phyloP scores from a whole-genome alignment of 139 green algal genomes.

The Haematococcus lacustris region DNA sequence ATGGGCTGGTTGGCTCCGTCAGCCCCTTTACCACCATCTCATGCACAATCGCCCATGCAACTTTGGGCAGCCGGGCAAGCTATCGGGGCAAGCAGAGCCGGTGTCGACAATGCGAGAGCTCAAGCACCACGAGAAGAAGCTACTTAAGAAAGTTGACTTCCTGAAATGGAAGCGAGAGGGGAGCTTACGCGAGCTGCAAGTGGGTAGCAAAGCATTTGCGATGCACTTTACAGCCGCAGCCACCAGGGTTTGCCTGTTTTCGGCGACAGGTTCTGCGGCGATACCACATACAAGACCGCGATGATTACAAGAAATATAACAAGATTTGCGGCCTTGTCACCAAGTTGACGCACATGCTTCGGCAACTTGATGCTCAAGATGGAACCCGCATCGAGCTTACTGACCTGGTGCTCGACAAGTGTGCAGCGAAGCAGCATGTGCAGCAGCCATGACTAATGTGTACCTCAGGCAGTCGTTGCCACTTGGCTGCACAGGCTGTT shows the following conservation, averaged over 20 bases:
- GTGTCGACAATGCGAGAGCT: constrained; percentile 79
- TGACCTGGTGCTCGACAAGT: constrained; percentile 93
- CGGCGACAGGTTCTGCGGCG: constrained; percentile 91
- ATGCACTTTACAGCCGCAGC: too few relatives aligned
- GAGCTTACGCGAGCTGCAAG: constrained; percentile 85
- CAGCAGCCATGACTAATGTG: too few relatives aligned
- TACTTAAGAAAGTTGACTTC: constrained; percentile 98
- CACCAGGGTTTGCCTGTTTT: too few relatives aligned
- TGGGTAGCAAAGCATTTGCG: too few relatives aligned
- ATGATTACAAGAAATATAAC: constrained; percentile 98
- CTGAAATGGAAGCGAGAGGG: constrained; percentile 92
- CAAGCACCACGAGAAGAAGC: constrained; percentile 93
- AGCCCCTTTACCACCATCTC: too few relatives aligned
- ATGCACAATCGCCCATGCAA: too few relatives aligned
- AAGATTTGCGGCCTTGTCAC: constrained; percentile 83
- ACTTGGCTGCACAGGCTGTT: too few relatives aligned
- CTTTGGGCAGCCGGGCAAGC: too few relatives aligned
- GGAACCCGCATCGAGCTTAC: constrained; percentile 84
- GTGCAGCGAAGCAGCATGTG: constrained; percentile 8
- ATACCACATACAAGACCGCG: constrained; percentile 93
- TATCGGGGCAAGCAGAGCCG: neutral
- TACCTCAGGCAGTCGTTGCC: too few relatives aligned
- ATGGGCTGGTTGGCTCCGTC: too few relatives aligned
- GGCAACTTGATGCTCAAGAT: constrained; percentile 80
- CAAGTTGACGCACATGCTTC: constrained; percentile 68